Base-by-base conservation (phyloP, 257 asterid genomes). In the Hygrophila difformis region DNA sequence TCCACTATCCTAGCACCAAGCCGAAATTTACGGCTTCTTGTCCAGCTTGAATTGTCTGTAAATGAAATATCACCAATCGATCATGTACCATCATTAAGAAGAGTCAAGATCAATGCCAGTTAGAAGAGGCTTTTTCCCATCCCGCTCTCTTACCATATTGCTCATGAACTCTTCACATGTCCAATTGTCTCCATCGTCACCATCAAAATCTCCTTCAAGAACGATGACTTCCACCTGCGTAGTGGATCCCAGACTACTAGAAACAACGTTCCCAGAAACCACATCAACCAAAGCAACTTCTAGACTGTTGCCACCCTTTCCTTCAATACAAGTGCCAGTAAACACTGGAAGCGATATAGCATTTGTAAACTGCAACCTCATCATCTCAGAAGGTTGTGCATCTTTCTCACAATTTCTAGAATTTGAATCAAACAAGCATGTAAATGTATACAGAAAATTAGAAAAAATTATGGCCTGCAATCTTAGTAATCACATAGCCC, bases 21-120 rank as follows among this genome's bases (percentile, higher is more conserved):
- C 58, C 84, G 62, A 61, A 81, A 81, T 55, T 63, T 77, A 53
- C 93, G 88, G 45, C 93, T 81, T n/a, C n/a, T n/a, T n/a, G n/a
- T n/a, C n/a, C n/a, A n/a, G n/a, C n/a, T n/a, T n/a, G n/a, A n/a
- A n/a, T 81, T 81, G 60, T 81, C 93, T 9, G 88, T 74, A 65
- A 81, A 74, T 8, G 67, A 64, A 60, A 81, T 62, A 39, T 78
- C 81, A 12, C 73, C 69, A 6, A 77, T 64, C 38, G 60, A 56
- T 26, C 88, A 81, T 20, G 46, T 47, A 12, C 93, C 93, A 16
- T 72, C 72, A 61, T 63, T 61, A n/a, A n/a, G n/a, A 50, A 81
- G 88, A 57, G 47, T 61, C 65, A 59, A 23, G 31, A 65, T 55
- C 13, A 67, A 63, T 72, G 80, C n/a, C n/a, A n/a, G n/a, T n/a